phyloP scores from a whole-genome alignment of 345 rosid genomes.

The Hypericum perforatum region DNA sequence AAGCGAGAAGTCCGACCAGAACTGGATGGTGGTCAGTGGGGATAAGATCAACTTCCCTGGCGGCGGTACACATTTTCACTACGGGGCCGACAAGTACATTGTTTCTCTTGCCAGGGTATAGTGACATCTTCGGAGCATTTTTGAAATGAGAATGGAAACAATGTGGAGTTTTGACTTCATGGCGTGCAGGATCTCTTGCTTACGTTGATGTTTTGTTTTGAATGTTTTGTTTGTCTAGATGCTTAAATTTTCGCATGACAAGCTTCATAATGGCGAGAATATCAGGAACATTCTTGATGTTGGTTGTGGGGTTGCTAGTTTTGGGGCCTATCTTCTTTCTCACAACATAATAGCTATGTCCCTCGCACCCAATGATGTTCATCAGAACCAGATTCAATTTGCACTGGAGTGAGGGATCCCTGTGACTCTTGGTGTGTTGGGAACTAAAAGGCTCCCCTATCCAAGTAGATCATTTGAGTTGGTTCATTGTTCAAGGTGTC shows the following conservation, averaged over 20 bases:
- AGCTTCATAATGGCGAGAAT: slow-evolving; percentile 73
- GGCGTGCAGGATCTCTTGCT: too few relatives aligned
- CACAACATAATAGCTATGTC: slow-evolving; percentile 88
- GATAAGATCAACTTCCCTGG: slow-evolving; percentile 96
- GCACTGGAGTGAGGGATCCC: slow-evolving; percentile 96
- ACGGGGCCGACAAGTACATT: slow-evolving; percentile 95
- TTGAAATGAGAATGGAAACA: too few relatives aligned
- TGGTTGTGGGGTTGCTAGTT: slow-evolving; percentile 98
- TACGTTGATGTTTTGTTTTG: too few relatives aligned
- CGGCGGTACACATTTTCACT: slow-evolving; percentile 95
- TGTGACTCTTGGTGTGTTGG: slow-evolving; percentile 85
- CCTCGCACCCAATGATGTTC: slow-evolving; percentile 95
- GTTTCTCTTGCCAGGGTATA: slow-evolving; percentile 69
- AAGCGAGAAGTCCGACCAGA: slow-evolving; percentile 92
- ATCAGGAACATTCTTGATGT: slow-evolving; percentile 85
- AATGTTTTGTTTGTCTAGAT: slow-evolving; percentile 39
- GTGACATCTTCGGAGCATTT: background rate
- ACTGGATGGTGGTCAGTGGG: slow-evolving; percentile 95
- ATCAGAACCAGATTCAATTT: slow-evolving; percentile 95
- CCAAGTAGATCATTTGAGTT: slow-evolving; percentile 97
- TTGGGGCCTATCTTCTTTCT: slow-evolving; percentile 91
- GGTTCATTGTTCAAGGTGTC: slow-evolving; percentile 92
- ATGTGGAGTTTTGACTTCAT: too few relatives aligned
- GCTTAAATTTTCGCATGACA: slow-evolving; percentile 88
- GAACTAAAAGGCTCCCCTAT: slow-evolving; percentile 90